phyloP scores from a whole-genome alignment of 176 grass and related monocot species.

The Phoenix roebelenii region DNA sequence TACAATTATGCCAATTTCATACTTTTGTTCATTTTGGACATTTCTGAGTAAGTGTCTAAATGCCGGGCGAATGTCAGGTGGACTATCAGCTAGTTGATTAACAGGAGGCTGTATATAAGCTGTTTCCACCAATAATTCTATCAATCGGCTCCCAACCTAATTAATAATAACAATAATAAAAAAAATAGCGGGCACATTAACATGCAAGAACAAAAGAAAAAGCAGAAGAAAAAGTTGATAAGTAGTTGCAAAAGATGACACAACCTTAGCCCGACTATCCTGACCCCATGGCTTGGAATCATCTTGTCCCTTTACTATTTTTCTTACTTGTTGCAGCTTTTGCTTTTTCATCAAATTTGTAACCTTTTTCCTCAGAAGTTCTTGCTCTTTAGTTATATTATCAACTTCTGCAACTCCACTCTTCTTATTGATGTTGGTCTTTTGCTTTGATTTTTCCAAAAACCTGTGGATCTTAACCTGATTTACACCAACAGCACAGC shows the following conservation, averaged over 20 bases:
- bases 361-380: conserved; percentile 78
- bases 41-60: conserved; percentile 63
- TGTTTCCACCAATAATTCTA: conserved; percentile 80
- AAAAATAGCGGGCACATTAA: not conserved
- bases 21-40: conserved; percentile 46
- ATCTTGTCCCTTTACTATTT: conserved; percentile 68
- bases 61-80: conserved; percentile 88
- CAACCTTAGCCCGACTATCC: conserved; percentile 80
- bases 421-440: conserved; percentile 35
- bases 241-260: not conserved
- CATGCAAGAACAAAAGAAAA: too few species aligned
- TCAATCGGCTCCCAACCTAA: conserved; percentile 93
- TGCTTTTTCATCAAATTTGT: conserved; percentile 79
- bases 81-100: conserved; percentile 64
- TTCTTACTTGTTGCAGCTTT: conserved; percentile 50
- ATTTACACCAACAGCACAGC: conserved; percentile 1
- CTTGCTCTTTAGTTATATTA: conserved; percentile 37
- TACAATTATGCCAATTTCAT: conserved; percentile 7
- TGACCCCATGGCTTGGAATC: conserved; percentile 79
- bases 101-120: conserved; percentile 87
- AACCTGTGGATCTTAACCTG: conserved; percentile 82
- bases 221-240: too few species aligned
- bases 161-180: conserved; percentile 1
- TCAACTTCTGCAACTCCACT: conserved; percentile 31
- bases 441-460: conserved; percentile 83